Evolutionary conservation across 495 filamentous ascomycete species (phyloP), one percentile per base, ranked within the genome.

Genomic region (Aspergillus sclerotioniger): DNA sequence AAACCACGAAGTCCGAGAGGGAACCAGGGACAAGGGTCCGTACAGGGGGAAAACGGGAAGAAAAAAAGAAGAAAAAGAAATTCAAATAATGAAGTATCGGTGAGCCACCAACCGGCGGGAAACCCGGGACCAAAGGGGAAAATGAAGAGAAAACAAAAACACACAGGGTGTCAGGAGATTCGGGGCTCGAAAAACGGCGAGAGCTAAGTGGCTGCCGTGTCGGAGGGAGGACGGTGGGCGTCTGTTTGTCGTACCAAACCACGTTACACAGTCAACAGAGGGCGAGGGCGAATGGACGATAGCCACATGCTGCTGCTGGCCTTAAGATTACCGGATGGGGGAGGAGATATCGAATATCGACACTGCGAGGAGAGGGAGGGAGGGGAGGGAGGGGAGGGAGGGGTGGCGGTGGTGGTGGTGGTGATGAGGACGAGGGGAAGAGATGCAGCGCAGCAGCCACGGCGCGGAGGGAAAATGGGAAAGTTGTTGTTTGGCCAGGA

Each of bases 251-350:
- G 66, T 60, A 70, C 70, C 73, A 62, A 68, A 66, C 52, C 61
- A 69, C 52, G 67, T 77, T 75, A 77, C 72, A 73, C 71, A 62
- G 59, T 62, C 53, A 59, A 72, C 43, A 56, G 52, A 64, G 58
- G 63, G 61, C 64, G 47, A 58, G 64, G 62, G 65, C 71, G 67
- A 77, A 76, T 77, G 64, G 62, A 64, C 65, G 68, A 67, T 61
- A 59, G 65, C 69, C 75, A 77, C 75, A 77, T 77, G 73, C 75
- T 76, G 73, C 73, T 74, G 69, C 49, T 57, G 57, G 51, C 52
- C 44, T 37, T 37, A 10, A 48, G 56, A 59, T 58, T 59, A 49
- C 48, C 60, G 35, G 56, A 53, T 37, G 48, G 47, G 45, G 44
- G 53, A n/a, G n/a, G n/a, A n/a, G n/a, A n/a, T n/a, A n/a, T n/a